These are phyloP conservation scores for Amanita exitialis DNA, from an alignment of 768 basidiomycete genomes.

Conservation along the genomic window DNA sequence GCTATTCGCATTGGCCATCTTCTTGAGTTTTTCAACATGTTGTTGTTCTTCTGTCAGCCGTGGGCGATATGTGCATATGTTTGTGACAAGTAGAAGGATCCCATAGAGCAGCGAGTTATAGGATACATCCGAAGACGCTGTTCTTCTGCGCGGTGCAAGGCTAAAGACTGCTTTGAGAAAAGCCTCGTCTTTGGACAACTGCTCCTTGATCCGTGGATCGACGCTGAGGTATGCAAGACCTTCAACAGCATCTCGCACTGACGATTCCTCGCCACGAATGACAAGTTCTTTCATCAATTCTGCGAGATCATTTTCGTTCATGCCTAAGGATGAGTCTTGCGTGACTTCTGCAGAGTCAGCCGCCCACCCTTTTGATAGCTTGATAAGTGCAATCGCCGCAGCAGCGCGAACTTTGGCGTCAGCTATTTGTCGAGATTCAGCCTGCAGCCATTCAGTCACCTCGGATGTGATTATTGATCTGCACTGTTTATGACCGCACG, in stretches of 20 bases:
- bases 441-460: constrained; percentile 57
- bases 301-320: constrained; percentile 36
- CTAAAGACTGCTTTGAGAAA: constrained; percentile 52
- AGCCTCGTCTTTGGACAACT: constrained; percentile 37
- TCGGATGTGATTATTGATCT: constrained; percentile 50
- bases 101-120: constrained; percentile 66
- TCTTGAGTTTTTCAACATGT: constrained; percentile 71
- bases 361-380: constrained; percentile 52
- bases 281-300: constrained; percentile 49
- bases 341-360: constrained; percentile 30
- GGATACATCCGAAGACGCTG: constrained; percentile 14
- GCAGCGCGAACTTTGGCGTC: constrained; percentile 44
- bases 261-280: constrained; percentile 25
- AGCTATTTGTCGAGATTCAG: constrained; percentile 35
- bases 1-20: constrained; percentile 48
- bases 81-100: constrained; percentile 61
- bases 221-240: constrained; percentile 77
- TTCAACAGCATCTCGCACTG: constrained; percentile 62
- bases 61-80: constrained; percentile 64
- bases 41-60: constrained; percentile 70
- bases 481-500: constrained; percentile 64
- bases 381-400: constrained; percentile 69
- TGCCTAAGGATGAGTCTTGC: constrained; percentile 10
- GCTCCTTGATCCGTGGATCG: constrained; percentile 52
- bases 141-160: constrained; percentile 43